Conservation (phyloP, 768 basidiomycete genomes). For the Amanita thiersii region DNA sequence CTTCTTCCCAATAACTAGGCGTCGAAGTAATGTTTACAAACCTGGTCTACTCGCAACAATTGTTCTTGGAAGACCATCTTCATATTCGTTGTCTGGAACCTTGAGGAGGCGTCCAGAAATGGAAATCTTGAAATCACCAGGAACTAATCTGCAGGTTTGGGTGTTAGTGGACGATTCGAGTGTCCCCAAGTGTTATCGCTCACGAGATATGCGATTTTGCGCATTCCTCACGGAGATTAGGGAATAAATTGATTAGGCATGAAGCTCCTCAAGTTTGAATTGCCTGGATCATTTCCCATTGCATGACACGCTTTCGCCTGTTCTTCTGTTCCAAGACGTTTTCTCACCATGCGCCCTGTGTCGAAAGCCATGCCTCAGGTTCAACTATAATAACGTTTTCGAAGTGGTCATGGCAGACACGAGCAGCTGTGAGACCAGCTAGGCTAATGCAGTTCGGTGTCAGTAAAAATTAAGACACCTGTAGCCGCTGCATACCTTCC, state of each 20-base stretch:
- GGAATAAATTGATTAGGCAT: not conserved
- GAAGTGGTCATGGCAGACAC: conserved; percentile 3
- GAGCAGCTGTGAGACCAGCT: not conserved
- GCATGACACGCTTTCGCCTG: not conserved
- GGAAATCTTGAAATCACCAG: not conserved
- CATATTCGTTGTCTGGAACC: conserved; percentile 1
- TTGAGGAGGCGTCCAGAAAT: not conserved
- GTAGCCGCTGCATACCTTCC: not conserved
- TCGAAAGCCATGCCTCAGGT: conserved; percentile 1
- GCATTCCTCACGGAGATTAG: not conserved
- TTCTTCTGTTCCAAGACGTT: not conserved
- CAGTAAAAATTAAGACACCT: not conserved
- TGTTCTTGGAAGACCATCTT: conserved; percentile 11
- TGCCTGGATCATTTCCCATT: not conserved
- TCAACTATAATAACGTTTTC: not conserved
- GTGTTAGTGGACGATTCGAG: not conserved
- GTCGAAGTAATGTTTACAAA: conserved; percentile 21
- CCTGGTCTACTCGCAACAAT: conserved; percentile 15
- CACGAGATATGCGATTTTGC: not conserved
- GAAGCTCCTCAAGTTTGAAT: not conserved
- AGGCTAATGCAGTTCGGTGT: not conserved
- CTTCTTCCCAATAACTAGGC: conserved; percentile 15
- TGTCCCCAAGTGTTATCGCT: not conserved
- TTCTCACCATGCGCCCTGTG: not conserved
- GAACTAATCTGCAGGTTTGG: not conserved